Base-by-base conservation (phyloP, 1,139 yeast species). In the Sugiyamaella sp. region DNA sequence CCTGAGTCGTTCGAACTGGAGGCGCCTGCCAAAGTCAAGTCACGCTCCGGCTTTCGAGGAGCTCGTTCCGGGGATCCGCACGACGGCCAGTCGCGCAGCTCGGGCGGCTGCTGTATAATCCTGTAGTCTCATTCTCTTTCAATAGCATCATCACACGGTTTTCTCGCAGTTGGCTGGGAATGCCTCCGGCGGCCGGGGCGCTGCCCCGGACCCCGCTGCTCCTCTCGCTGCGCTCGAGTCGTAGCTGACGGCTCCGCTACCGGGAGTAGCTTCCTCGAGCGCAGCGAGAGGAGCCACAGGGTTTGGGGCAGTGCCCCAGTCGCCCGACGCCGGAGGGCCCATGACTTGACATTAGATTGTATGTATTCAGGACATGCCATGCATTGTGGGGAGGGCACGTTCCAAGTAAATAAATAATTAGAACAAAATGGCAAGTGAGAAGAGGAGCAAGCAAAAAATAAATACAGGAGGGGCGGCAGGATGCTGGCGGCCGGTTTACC, bases 1-100 rank as follows among this genome's bases (percentile, higher is more conserved):
- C 70, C 70, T 3, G 67, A 65, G 25, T 59, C 64, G 29, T 65
- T 65, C 41, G 65, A 64, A 46, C 46, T 62, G 44, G 65, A 62
- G 29, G 46, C 44, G 2, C 39, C 60, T 6, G 22, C 61, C 20
- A 61, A 60, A 33, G 47, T 50, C 8, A 56, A 58, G 39, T 49
- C 60, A 16, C 48, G 49, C 21, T n/a, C 43, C 22, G 45, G 58
- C 9, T 49, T 49, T 41, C 49, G 60, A 19, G 41, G 59, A 16
- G 37, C 59, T 14, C 12, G 52, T 14, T 42, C 50, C 17, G 44
- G 38, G n/a, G 47, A 49, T n/a, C 24, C 32, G 4, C 51, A 53
- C 12, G 58, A 57, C 17, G 55, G 38, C 29, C 40, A 24, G 5
- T 27, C 51, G 12, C 49, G 54, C n/a, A 16, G 44, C n/a, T 49